These are phyloP conservation scores for Cucurbita ficifolia DNA, from an alignment of 306 rosid species.

Conservation along the genomic window DNA sequence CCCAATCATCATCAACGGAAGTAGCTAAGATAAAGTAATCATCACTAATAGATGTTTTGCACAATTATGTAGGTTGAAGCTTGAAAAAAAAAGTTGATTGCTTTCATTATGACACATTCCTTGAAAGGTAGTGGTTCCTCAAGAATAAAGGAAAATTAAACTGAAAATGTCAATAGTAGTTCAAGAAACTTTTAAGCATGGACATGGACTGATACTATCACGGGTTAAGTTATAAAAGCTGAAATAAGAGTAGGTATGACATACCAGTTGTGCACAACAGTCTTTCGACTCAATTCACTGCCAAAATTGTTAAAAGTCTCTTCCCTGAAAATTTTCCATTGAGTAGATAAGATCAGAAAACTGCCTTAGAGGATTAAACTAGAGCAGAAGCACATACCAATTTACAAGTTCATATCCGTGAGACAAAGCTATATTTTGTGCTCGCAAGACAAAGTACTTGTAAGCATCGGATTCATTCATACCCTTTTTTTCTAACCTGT, in stretches of 20 bases:
- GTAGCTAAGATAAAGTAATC: background rate
- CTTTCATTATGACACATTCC: background rate
- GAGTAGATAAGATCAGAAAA: background rate
- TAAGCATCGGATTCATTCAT: conserved; percentile 21
- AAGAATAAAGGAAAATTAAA: background rate
- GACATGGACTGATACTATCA: background rate
- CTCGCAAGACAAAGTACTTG: conserved; percentile 27
- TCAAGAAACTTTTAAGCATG: background rate
- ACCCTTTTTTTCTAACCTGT: conserved; percentile 19
- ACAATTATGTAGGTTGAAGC: background rate
- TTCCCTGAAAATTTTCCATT: conserved; percentile 19
- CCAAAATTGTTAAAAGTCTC: conserved; percentile 34
- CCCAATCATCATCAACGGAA: background rate
- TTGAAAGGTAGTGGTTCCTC: background rate
- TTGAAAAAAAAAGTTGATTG: background rate
- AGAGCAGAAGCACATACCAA: conserved; percentile 16
- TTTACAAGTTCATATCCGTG: conserved; percentile 32
- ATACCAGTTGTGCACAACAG: conserved; percentile 39
- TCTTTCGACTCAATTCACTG: conserved; percentile 22
- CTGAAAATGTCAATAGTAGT: background rate
- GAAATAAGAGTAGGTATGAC: background rate
- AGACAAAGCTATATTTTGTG: conserved; percentile 27
- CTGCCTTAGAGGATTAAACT: background rate
- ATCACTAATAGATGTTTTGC: background rate
- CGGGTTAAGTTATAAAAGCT: background rate